Evolutionary conservation across 1,139 yeast species (phyloP), one percentile per base, ranked within the genome.

Genomic region (Martiniozyma asiatica): DNA sequence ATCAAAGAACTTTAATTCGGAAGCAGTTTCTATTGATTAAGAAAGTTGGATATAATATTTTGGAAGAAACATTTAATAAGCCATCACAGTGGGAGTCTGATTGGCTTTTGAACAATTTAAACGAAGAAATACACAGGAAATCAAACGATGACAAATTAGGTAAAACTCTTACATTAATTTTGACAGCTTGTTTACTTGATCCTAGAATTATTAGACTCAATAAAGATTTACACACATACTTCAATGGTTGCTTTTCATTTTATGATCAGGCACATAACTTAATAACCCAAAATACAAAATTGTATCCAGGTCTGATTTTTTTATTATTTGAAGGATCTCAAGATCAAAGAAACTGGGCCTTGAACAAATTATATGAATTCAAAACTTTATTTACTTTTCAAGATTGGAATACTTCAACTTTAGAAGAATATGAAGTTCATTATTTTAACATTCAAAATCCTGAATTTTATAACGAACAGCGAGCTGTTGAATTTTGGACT

Each of bases 31-130:
- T 72, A 4, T 51, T 61, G 2, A 57, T 59, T 22, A 58, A 80
- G 45, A 59, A 60, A 8, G 63, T 76, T 5, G 61, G 68, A 2
- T 57, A 63, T 28, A 57, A 50, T 6, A 63, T 62, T 31, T 73
- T 76, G 2, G 55, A 63, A 22, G 56, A 58, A 24, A 75, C 77
- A 39, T 55, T 72, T 35, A 52, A 59, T 24, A 52, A 65, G 4
- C 66, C 77, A 0, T 51, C 65, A 12, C 43, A 44, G 5, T 77
- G 87, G 85, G 73, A 75, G 40, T 49, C 65, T 2, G 46, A 50
- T 6, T 42, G 61, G 4, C 36, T 64, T 5, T 31, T 48, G n/a
- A 30, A 33, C 5, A 16, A 23, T 6, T 29, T 37, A 3, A 27
- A 35, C 4, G 10, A 18, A 5, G 45, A 53, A 10, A 48, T 52